These are phyloP conservation scores for Boletus vermiculosoides DNA, from an alignment of 768 basidiomycete genomes.

Conservation along the genomic window DNA sequence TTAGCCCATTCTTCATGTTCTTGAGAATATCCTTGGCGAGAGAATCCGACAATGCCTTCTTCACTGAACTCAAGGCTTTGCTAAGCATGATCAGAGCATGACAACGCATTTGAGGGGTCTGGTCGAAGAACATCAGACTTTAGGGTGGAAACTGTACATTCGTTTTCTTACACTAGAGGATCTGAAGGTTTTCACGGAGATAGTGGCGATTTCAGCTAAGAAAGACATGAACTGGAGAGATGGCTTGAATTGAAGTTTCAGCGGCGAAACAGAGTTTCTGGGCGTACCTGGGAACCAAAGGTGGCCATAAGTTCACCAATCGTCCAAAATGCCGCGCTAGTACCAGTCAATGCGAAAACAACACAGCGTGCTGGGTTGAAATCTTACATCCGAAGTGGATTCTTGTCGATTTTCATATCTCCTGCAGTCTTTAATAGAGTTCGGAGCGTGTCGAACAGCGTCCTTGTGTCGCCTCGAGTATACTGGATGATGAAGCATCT, in stretches of 20 bases:
- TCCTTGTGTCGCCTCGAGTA: constrained; percentile 75
- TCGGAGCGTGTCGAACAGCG: constrained; percentile 85
- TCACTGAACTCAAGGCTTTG: constrained; percentile 80
- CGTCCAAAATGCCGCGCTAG: constrained; percentile 79
- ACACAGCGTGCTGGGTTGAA: background rate
- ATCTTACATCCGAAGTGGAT: constrained; percentile 64
- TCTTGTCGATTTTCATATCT: constrained; percentile 73
- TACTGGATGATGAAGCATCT: constrained; percentile 76
- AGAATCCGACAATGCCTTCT: constrained; percentile 79
- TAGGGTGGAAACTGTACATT: background rate
- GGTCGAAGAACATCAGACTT: constrained; percentile 8
- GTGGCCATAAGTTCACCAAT: constrained; percentile 86
- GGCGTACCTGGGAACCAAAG: constrained; percentile 78
- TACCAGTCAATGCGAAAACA: constrained; percentile 6
- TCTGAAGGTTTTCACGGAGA: constrained; percentile 65
- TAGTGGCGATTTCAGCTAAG: constrained; percentile 76
- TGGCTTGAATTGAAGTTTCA: background rate
- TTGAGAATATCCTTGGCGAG: constrained; percentile 80
- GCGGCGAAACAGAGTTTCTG: background rate
- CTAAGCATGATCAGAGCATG: constrained; percentile 74
- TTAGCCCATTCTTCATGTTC: constrained; percentile 69
- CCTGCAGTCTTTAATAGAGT: constrained; percentile 68
- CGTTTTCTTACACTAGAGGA: constrained; percentile 62
- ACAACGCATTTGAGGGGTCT: constrained; percentile 82
- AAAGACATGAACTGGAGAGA: constrained; percentile 85